Percentiles rank a stretch among this genome's conserved stretches.
phyloP scores from a whole-genome alignment of 2,329 filamentous ascomycete genomes.

The Ophiostoma sp. region DNA sequence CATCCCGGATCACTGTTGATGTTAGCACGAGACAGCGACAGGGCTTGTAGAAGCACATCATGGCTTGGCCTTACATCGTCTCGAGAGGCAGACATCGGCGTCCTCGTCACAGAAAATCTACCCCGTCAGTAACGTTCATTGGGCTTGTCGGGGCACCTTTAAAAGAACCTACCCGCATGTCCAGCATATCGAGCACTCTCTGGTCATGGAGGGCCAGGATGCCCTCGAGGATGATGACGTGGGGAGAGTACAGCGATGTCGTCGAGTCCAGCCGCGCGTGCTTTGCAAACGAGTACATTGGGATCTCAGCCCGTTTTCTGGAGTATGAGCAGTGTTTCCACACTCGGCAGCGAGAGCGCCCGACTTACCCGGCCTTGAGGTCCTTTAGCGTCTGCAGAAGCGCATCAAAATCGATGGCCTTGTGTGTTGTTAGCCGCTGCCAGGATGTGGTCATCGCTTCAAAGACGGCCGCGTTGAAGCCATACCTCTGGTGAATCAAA shows the following conservation, averaged over 20 bases:
- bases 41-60: slow-evolving; percentile 18
- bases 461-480: not conserved
- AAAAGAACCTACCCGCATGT: slow-evolving; percentile 68
- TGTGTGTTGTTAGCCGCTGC: not conserved
- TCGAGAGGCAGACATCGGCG: slow-evolving; percentile 83
- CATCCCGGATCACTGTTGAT: slow-evolving; percentile 69
- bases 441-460: not conserved
- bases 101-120: slow-evolving; percentile 96
- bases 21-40: not conserved
- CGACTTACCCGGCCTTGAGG: slow-evolving; percentile 82
- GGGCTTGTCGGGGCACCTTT: not conserved
- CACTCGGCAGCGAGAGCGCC: slow-evolving; percentile 29
- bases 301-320: slow-evolving; percentile 83
- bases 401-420: slow-evolving; percentile 86
- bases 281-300: slow-evolving; percentile 90
- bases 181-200: slow-evolving; percentile 76
- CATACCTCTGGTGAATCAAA: slow-evolving; percentile 75
- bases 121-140: not conserved
- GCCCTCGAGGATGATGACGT: slow-evolving; percentile 90
- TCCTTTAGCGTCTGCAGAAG: slow-evolving; percentile 74
- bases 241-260: slow-evolving; percentile 89
- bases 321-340: slow-evolving; percentile 9
- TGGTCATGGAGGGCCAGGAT: slow-evolving; percentile 92
- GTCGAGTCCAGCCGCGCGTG: slow-evolving; percentile 76
- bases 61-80: slow-evolving; percentile 59